phyloP scores from a whole-genome alignment of 1,284 basidiomycete species.

The Tilletia caries region DNA sequence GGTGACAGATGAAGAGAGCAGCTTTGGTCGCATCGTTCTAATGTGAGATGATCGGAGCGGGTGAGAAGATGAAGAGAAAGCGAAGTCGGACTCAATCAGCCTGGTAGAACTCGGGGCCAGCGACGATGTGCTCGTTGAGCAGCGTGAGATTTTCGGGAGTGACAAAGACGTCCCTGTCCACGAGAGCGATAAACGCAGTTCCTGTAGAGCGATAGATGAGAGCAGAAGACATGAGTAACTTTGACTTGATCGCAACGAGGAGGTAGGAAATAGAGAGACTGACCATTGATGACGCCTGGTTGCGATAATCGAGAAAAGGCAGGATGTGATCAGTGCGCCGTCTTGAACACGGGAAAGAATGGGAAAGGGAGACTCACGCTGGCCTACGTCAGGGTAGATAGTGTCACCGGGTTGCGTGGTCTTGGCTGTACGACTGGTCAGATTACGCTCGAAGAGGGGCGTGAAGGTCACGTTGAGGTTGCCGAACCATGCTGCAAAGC shows the following conservation, averaged over 20 bases:
- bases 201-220: not conserved
- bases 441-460: slow-evolving; percentile 32
- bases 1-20: too few species aligned
- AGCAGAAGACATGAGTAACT: too few species aligned
- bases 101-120: slow-evolving; percentile 41
- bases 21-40: too few species aligned
- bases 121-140: slow-evolving; percentile 36
- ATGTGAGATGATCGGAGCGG: too few species aligned
- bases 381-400: slow-evolving; percentile 21
- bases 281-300: slow-evolving; percentile 6
- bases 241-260: not conserved
- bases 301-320: too few species aligned
- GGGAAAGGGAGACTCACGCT: not conserved
- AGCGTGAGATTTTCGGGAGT: slow-evolving; percentile 35
- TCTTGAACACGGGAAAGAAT: too few species aligned
- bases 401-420: slow-evolving; percentile 33
- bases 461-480: slow-evolving; percentile 42
- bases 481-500: slow-evolving; percentile 36
- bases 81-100: slow-evolving; percentile 25
- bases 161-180: slow-evolving; percentile 25
- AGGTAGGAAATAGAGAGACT: not conserved
- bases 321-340: too few species aligned
- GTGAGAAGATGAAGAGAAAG: too few species aligned
- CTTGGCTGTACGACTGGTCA: slow-evolving; percentile 28
- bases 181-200: slow-evolving; percentile 37